Conservation (phyloP, 139 green algal genomes). For the Volvox reticuliferus region DNA sequence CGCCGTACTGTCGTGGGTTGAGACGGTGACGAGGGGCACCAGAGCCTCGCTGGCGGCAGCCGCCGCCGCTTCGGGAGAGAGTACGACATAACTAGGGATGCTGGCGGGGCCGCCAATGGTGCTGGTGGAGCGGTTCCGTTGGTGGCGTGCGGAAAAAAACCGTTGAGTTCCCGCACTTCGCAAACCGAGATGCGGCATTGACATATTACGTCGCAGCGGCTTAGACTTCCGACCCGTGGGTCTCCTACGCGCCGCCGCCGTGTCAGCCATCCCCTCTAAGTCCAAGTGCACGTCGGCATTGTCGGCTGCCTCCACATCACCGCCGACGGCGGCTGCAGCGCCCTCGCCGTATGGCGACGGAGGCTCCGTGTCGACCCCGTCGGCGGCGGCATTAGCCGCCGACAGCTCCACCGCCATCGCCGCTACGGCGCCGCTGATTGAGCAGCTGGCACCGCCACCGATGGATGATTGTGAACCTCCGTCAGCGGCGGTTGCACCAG, state of each 20-base stretch:
- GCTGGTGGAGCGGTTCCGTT: not conserved
- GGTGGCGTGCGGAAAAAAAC: not conserved
- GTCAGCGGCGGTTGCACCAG: not conserved
- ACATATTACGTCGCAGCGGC: constrained; percentile 7
- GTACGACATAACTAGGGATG: constrained; percentile 18
- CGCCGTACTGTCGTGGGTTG: not conserved
- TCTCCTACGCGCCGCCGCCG: not conserved
- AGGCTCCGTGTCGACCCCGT: not conserved
- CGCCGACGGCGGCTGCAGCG: not conserved
- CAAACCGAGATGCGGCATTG: not conserved
- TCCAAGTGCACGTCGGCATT: not conserved
- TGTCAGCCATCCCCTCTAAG: not conserved
- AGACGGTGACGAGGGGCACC: not conserved
- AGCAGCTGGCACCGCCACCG: not conserved
- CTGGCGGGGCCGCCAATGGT: not conserved
- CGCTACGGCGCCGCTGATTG: not conserved
- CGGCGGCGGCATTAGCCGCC: not conserved
- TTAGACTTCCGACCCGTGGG: no score
- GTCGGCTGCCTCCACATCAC: not conserved
- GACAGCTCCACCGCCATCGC: not conserved
- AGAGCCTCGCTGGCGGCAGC: not conserved
- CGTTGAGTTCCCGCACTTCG: no score
- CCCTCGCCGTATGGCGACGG: not conserved
- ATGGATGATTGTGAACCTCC: not conserved
- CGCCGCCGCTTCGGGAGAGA: constrained; percentile 4